Evolutionary conservation across 2,329 filamentous ascomycete species (phyloP).

Genomic region (Epichloe baconii): DNA sequence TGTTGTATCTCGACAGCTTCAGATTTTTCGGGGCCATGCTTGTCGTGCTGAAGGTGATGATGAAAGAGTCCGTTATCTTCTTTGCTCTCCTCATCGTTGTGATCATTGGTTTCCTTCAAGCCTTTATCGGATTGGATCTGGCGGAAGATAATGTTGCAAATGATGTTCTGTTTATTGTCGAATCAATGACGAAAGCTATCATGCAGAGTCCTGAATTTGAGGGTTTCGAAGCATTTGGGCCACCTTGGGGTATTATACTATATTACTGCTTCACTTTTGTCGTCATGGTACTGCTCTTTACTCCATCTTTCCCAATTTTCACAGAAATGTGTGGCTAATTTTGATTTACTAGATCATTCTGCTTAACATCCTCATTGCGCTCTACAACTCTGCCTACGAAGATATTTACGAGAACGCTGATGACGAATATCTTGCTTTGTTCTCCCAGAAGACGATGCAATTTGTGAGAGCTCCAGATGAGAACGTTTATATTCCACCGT

Average conservation of each 20-base stretch:
- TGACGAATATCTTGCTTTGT: conserved; percentile 90
- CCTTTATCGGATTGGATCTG: conserved; percentile 82
- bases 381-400: conserved; percentile 94
- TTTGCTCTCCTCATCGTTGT: conserved; percentile 82
- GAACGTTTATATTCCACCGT: conserved; percentile 92
- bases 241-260: conserved; percentile 84
- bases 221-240: conserved; percentile 80
- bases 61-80: conserved; percentile 90
- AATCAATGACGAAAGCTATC: conserved; percentile 77
- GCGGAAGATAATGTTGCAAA: conserved; percentile 57
- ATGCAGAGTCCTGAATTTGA: conserved; percentile 86
- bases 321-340: background rate
- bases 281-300: conserved; percentile 58
- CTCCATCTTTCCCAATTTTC: background rate
- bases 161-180: conserved; percentile 61
- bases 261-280: conserved; percentile 98
- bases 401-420: conserved; percentile 88
- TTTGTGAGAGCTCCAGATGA: conserved; percentile 95
- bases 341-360: conserved; percentile 44
- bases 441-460: conserved; percentile 88
- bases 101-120: conserved; percentile 78
- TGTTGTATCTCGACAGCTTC: conserved; percentile 87
- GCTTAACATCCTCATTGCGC: conserved; percentile 89
- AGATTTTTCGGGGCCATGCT: conserved; percentile 99
- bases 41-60: conserved; percentile 89